These are phyloP conservation scores for Nicotiana tabacum DNA, from an alignment of 257 asterid species.

Conservation along the genomic window DNA sequence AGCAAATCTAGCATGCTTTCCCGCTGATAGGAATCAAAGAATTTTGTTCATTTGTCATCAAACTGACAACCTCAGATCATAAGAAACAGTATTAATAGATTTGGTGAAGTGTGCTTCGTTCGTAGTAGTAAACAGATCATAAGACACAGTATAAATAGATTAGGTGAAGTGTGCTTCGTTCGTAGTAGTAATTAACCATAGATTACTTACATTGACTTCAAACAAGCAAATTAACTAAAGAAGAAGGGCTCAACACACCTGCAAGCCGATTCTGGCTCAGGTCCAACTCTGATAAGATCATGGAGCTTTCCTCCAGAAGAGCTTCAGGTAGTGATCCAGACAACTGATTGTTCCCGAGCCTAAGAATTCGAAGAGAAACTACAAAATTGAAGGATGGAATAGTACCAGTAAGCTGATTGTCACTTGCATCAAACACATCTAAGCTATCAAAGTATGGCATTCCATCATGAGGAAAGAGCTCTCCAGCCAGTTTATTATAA, in stretches of 20 bases:
- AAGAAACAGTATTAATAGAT: background rate
- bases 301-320: conserved; percentile 76
- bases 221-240: background rate
- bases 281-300: conserved; percentile 73
- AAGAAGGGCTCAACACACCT: conserved; percentile 36
- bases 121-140: background rate
- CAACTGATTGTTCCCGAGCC: conserved; percentile 50
- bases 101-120: too few relatives aligned
- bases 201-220: background rate
- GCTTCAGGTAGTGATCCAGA: conserved; percentile 76
- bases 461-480: conserved; percentile 82
- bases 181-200: background rate
- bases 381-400: conserved; percentile 69
- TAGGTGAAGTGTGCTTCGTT: background rate
- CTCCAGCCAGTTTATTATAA: conserved; percentile 51
- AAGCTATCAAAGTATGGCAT: conserved; percentile 71
- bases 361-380: conserved; percentile 69
- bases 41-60: background rate
- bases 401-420: conserved; percentile 52
- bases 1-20: background rate
- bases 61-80: background rate
- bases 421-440: conserved; percentile 76
- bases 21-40: background rate
- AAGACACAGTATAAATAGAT: background rate
- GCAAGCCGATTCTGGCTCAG: conserved; percentile 70